Evolutionary conservation across 2,329 filamentous ascomycete species (phyloP).

Genomic region (Corniculantispora saksenae): DNA sequence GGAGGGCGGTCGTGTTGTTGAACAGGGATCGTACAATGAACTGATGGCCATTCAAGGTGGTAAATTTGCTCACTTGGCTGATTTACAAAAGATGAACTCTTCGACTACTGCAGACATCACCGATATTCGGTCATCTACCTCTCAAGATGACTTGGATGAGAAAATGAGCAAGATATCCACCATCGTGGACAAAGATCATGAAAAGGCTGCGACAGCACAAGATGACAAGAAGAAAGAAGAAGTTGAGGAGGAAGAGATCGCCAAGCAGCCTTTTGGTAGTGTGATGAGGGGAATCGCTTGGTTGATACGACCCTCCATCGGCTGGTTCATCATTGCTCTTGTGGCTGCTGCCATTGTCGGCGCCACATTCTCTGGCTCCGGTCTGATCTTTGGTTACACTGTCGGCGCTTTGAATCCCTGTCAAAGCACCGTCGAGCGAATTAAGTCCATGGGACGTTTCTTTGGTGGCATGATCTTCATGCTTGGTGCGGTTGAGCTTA

Average conservation of each 20-base stretch:
- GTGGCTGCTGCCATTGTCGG: conserved; percentile 55
- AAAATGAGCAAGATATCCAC: background rate
- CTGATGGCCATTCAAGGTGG: conserved; percentile 46
- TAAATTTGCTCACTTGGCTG: conserved; percentile 10
- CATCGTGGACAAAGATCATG: background rate
- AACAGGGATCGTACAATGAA: conserved; percentile 59
- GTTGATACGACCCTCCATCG: conserved; percentile 36
- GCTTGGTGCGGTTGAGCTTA: conserved; percentile 59
- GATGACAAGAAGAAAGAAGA: background rate
- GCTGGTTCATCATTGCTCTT: conserved; percentile 47
- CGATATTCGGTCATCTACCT: background rate
- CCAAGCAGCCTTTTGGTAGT: conserved; percentile 23
- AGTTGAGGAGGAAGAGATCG: background rate
- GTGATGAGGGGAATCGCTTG: conserved; percentile 23
- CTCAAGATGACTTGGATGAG: background rate
- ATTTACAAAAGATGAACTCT: background rate
- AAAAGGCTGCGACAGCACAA: background rate
- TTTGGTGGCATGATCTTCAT: conserved; percentile 62
- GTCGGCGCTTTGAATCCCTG: conserved; percentile 59
- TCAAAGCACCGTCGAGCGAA: conserved; percentile 45
- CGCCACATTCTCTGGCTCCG: conserved; percentile 57
- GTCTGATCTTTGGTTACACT: conserved; percentile 61
- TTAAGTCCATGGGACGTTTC: conserved; percentile 51
- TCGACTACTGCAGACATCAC: background rate
- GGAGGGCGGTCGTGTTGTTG: conserved; percentile 54